Base-by-base conservation (phyloP, 768 basidiomycete species). In the Rhodosporidiobolus sp. region DNA sequence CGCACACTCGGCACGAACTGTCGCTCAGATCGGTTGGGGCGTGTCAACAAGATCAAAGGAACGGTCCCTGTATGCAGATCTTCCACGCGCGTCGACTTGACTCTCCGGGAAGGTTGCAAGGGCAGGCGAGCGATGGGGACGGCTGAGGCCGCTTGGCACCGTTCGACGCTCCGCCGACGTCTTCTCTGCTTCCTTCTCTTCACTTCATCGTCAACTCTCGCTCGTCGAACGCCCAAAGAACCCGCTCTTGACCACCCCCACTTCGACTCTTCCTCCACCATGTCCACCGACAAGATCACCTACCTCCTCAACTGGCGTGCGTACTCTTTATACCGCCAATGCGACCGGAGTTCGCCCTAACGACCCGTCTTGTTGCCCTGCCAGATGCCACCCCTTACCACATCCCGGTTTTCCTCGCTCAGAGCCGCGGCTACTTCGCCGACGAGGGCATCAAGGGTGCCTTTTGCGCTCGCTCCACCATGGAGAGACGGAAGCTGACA, bases 371-470 rank as follows among this genome's bases (percentile, higher is more conserved):
- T 56, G 32, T 4, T 5, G 12, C 10, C 2, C 22, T n/a, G 1
- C 20, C 11, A 71, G 73, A 69, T 34, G 77, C 77, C 0, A 76
- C 76, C 7, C 67, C 77, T 9, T 78, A 78, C 67, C 77, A 78
- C 38, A 65, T 66, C 9, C 76, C 77, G 4, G 26, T 78, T 62
- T 78, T 78, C 68, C 69, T 78, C 63, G 77, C 77, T 4, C 71
- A 77, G 59, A 24, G 28, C 32, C 63, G 72, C 50, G 76, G 76
- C 24, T 78, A 66, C 74, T 78, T 78, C 57, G 55, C 56, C 1
- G 70, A 76, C 17, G 78, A 78, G 62, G 76, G 74, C 19, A 65
- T 78, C 72, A 69, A 76, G 35, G 78, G 77, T 59, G 77, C 77
- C 67, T 20, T 68, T 52, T 60, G 57, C 35, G 54, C 50, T 54